Conservation (phyloP, 2,329 filamentous ascomycete species). For the Fusarium phyllophilum region DNA sequence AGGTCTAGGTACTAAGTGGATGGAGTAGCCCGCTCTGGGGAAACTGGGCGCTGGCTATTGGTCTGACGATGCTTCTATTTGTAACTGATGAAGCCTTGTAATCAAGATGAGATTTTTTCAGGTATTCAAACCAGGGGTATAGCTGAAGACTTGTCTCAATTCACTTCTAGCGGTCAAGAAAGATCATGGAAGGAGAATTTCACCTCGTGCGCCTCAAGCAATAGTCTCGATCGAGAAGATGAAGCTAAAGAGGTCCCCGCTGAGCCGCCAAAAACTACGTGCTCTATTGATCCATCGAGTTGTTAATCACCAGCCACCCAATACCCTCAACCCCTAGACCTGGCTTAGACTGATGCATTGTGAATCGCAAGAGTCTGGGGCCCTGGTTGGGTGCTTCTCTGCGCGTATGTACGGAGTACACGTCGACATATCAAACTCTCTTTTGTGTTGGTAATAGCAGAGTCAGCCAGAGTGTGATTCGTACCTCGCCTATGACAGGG, state of each 20-base stretch:
- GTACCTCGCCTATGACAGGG: slow-evolving; percentile 36
- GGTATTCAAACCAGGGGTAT: background rate
- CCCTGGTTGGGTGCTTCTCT: background rate
- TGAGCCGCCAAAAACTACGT: slow-evolving; percentile 27
- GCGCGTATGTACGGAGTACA: background rate
- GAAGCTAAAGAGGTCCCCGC: slow-evolving; percentile 24
- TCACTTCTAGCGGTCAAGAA: slow-evolving; percentile 12
- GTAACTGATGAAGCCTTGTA: slow-evolving; percentile 19
- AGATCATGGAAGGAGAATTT: background rate
- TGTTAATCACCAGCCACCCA: slow-evolving; percentile 13
- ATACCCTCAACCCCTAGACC: background rate
- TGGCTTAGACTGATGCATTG: slow-evolving; percentile 23
- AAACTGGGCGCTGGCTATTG: slow-evolving; percentile 38
- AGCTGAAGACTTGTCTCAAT: slow-evolving; percentile 2
- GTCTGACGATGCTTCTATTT: slow-evolving; percentile 36
- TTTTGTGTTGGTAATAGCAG: background rate
- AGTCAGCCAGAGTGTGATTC: slow-evolving; percentile 29
- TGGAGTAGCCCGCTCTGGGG: slow-evolving; percentile 30
- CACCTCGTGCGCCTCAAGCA: background rate
- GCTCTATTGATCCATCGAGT: slow-evolving; percentile 25
- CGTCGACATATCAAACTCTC: background rate
- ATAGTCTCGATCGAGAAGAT: slow-evolving; percentile 20
- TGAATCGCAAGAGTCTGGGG: slow-evolving; percentile 24
- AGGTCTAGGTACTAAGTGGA: background rate
- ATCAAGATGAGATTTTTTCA: background rate